Base-by-base conservation (phyloP, 805 yeast species). In the Teunomyces atbi region DNA sequence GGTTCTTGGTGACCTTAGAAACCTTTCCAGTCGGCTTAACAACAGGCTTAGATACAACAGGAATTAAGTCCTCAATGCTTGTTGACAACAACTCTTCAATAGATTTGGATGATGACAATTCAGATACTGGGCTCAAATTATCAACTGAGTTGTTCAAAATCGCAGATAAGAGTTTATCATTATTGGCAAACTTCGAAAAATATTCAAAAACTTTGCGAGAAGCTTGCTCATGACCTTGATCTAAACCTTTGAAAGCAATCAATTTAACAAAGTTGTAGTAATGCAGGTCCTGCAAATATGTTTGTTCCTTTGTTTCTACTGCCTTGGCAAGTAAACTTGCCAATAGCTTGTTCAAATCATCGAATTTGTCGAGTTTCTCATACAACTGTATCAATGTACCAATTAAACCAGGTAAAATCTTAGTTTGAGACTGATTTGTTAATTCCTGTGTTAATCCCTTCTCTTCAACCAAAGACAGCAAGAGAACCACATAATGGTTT, bases 51-150 rank as follows among this genome's bases (percentile, higher is more conserved):
- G 57, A 48, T 33, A 69, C 57, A 2, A 52, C 45, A 5, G 42
- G 33, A 3, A 38, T 16, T 7, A 16, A 16, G 13, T 28, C 33
- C 19, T 68, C 67, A 30, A 69, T 51, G 35, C 61, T 59, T 3
- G 65, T 57, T n/a, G 52, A 41, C 51, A 72, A 57, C 42, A 72
- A 59, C n/a, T 62, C 62, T 6, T 69, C 71, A 32, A 67, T 41
- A 10, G 52, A 45, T 6, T 45, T 46, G 10, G 34, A 8, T n/a
- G 62, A 49, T 1, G 51, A 50, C 39, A 61, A 53, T n/a, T 47
- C 46, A 11, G 55, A 57, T 19, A 57, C 50, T 10, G 56, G 50
- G 27, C 52, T 32, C 43, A 66, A 60, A 12, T 40, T 48, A 13
- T 54, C 53, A n/a, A 51, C 40, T 5, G 57, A 46, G 12, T 59